Percentiles rank a stretch among this genome's conserved stretches.
Conservation (phyloP, 2,329 filamentous ascomycete genomes). For the Tetracladium maxilliforme region DNA sequence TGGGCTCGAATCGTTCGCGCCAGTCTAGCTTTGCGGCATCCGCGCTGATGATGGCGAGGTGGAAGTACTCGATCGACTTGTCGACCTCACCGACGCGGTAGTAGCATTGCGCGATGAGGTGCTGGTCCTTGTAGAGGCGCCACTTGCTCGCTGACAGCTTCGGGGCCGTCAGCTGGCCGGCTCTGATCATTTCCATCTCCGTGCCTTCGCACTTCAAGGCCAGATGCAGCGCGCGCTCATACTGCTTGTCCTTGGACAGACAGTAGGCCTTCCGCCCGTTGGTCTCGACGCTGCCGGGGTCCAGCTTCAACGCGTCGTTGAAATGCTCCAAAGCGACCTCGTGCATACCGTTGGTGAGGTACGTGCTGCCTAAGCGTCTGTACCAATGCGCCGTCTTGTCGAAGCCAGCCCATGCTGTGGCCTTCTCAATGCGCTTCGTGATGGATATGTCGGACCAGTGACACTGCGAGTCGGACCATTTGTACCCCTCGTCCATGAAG, state of each 20-base stretch:
- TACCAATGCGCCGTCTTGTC: constrained; percentile 20
- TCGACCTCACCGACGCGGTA: constrained; percentile 16
- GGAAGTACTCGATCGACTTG: constrained; percentile 18
- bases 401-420: constrained; percentile 20
- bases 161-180: constrained; percentile 9
- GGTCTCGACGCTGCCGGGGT: constrained; percentile 22
- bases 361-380: constrained; percentile 23
- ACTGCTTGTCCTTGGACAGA: constrained; percentile 18
- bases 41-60: constrained; percentile 17
- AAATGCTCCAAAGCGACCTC: constrained; percentile 19
- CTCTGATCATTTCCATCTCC: constrained; percentile 15
- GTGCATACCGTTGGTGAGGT: constrained; percentile 19
- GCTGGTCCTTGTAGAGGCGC: constrained; percentile 24
- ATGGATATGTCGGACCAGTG: constrained; percentile 22
- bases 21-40: constrained; percentile 13
- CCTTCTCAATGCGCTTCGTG: constrained; percentile 18
- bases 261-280: constrained; percentile 24
- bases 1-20: constrained; percentile 25
- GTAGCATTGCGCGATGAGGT: constrained; percentile 21
- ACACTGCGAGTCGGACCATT: constrained; percentile 18
- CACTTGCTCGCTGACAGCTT: constrained; percentile 16
- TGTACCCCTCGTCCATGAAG: constrained; percentile 20
- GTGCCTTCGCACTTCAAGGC: constrained; percentile 20
- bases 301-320: constrained; percentile 18
- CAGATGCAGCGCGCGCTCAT: constrained; percentile 17